phyloP scores from a whole-genome alignment of 2,329 filamentous ascomycete genomes.

The Calonectria multiphialidica region DNA sequence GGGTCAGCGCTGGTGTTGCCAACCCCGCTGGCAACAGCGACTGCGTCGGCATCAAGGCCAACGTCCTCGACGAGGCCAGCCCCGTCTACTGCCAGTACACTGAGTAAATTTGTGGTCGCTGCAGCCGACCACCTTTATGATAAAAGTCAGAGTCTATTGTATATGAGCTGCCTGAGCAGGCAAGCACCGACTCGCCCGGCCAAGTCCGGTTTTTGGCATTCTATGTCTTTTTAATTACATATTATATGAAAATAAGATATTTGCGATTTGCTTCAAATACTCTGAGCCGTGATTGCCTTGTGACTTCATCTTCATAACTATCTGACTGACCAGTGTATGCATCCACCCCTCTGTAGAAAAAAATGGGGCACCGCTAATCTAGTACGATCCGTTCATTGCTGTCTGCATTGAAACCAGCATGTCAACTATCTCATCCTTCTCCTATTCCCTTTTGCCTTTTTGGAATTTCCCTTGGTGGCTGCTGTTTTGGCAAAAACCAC shows the following conservation, averaged over 20 bases:
- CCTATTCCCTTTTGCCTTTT: neutral
- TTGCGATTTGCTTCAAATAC: neutral
- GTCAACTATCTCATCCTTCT: neutral
- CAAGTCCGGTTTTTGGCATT: neutral
- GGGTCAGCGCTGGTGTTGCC: slow-evolving; percentile 46
- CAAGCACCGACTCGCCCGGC: neutral
- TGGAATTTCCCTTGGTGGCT: neutral
- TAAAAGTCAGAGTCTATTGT: neutral
- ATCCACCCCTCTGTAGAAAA: too few relatives aligned
- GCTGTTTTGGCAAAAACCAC: neutral
- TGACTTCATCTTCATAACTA: neutral
- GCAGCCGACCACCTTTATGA: neutral
- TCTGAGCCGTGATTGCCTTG: neutral
- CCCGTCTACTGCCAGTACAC: slow-evolving; percentile 54
- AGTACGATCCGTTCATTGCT: too few relatives aligned
- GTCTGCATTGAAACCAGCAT: too few relatives aligned
- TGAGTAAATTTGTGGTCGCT: slow-evolving; percentile 14
- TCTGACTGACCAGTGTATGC: too few relatives aligned
- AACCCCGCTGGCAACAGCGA: slow-evolving; percentile 51
- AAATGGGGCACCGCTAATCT: too few relatives aligned
- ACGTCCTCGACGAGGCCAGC: slow-evolving; percentile 40
- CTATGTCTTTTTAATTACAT: neutral
- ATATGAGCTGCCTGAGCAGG: neutral
- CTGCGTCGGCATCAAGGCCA: slow-evolving; percentile 53
- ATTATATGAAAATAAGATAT: neutral